Percentiles rank a stretch among this genome's conserved stretches.
phyloP scores from a whole-genome alignment of 1,284 basidiomycete genomes.

The Irpex sp. region DNA sequence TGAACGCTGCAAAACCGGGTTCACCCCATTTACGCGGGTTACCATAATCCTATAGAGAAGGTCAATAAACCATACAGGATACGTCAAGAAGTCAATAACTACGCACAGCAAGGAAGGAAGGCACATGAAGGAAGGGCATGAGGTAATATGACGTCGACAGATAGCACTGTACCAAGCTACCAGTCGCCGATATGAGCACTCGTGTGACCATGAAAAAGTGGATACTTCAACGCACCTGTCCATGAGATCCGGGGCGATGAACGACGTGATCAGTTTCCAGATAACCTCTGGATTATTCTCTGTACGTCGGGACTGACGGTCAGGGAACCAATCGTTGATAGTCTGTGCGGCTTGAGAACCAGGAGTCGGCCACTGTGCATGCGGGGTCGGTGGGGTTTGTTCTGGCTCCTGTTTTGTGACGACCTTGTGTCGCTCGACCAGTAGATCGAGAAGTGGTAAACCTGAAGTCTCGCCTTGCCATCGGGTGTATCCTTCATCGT shows the following conservation, averaged over 20 bases:
- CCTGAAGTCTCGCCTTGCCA: conserved; percentile 92
- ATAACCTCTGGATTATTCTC: conserved; percentile 77
- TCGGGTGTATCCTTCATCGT: conserved; percentile 77
- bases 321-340: conserved; percentile 65
- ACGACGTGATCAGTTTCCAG: conserved; percentile 72
- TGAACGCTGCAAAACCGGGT: conserved; percentile 87
- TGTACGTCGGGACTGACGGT: conserved; percentile 66
- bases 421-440: conserved; percentile 55
- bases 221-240: conserved; percentile 56
- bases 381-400: conserved; percentile 18
- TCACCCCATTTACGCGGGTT: conserved; percentile 91
- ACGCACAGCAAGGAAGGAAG: conserved; percentile 78
- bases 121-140: conserved; percentile 87
- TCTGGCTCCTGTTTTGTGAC: conserved; percentile 33
- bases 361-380: conserved; percentile 18
- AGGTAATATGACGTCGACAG: conserved; percentile 90
- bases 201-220: conserved; percentile 6
- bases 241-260: conserved; percentile 85
- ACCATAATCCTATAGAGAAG: conserved; percentile 69
- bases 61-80: conserved; percentile 11
- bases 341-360: conserved; percentile 29
- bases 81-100: conserved; percentile 12
- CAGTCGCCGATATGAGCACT: conserved; percentile 6
- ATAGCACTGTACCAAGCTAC: conserved; percentile 73
- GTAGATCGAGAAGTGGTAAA: conserved; percentile 77